Percentiles rank a stretch among this genome's conserved stretches.
Evolutionary conservation across 805 yeast species (phyloP).

Genomic region (Ogataea neopini): DNA sequence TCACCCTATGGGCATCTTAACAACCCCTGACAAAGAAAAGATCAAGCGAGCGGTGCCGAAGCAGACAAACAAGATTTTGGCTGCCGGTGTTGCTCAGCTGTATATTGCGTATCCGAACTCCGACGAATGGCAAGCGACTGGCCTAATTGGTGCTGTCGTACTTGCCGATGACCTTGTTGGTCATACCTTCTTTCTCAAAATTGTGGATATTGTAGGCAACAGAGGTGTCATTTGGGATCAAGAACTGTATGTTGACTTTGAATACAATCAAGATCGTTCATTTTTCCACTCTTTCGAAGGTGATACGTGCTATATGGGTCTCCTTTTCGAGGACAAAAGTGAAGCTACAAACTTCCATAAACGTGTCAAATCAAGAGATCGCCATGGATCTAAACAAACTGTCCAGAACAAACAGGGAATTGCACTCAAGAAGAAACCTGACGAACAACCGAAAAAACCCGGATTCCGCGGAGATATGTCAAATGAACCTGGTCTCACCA

Average conservation of each 20-base stretch:
- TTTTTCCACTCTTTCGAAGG: slow-evolving; percentile 94
- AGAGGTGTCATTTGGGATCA: slow-evolving; percentile 97
- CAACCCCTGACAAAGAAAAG: slow-evolving; percentile 76
- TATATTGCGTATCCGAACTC: slow-evolving; percentile 90
- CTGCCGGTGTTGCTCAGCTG: slow-evolving; percentile 85
- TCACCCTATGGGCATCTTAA: slow-evolving; percentile 30
- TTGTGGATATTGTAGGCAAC: slow-evolving; percentile 81
- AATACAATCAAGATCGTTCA: slow-evolving; percentile 89
- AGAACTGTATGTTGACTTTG: slow-evolving; percentile 84
- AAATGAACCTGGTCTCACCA: slow-evolving; percentile 21
- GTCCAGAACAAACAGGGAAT: slow-evolving; percentile 84
- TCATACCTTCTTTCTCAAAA: slow-evolving; percentile 85
- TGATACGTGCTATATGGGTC: slow-evolving; percentile 85
- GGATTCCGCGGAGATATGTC: slow-evolving; percentile 68
- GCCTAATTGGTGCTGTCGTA: slow-evolving; percentile 82
- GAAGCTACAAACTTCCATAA: slow-evolving; percentile 89
- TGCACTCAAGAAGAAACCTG: slow-evolving; percentile 61
- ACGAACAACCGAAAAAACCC: slow-evolving; percentile 35
- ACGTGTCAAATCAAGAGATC: slow-evolving; percentile 70
- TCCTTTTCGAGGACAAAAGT: slow-evolving; percentile 81
- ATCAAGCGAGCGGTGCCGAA: slow-evolving; percentile 89
- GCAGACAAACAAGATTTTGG: slow-evolving; percentile 81
- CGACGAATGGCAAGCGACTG: slow-evolving; percentile 82
- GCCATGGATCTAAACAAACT: slow-evolving; percentile 86
- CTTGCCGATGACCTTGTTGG: slow-evolving; percentile 93